Percentiles rank a stretch among this genome's conserved stretches.
Conservation (phyloP, 2,329 filamentous ascomycete species). For the Colletotrichum sp. region DNA sequence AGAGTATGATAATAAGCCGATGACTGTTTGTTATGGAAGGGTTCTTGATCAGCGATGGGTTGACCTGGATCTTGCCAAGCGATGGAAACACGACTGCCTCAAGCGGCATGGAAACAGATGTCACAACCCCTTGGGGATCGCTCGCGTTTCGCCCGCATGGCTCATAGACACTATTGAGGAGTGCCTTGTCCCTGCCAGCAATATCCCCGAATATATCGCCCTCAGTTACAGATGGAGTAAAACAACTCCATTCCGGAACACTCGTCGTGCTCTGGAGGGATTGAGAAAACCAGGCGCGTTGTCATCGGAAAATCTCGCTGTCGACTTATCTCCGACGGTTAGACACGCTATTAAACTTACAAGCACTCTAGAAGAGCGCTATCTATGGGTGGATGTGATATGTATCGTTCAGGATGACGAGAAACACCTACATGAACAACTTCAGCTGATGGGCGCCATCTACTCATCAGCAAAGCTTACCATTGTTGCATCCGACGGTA, state of each 20-base stretch:
- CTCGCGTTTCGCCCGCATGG: too few relatives aligned
- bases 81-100: too few relatives aligned
- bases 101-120: too few relatives aligned
- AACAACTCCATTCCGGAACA: neutral
- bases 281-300: neutral
- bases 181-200: too few relatives aligned
- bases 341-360: neutral
- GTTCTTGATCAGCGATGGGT: too few relatives aligned
- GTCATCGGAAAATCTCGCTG: neutral
- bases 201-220: too few relatives aligned
- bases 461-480: neutral
- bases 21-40: too few relatives aligned
- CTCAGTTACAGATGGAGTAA: too few relatives aligned
- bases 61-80: too few relatives aligned
- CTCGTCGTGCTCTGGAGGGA: rapidly evolving
- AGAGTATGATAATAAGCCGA: too few relatives aligned
- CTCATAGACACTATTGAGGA: too few relatives aligned
- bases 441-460: neutral
- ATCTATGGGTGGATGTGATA: neutral
- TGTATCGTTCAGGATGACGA: neutral
- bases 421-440: neutral
- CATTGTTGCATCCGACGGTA: neutral
- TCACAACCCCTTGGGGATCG: too few relatives aligned
- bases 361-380: neutral
- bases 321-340: neutral